Evolutionary conservation across 306 rosid genomes (phyloP).

Genomic region (Senna tora): DNA sequence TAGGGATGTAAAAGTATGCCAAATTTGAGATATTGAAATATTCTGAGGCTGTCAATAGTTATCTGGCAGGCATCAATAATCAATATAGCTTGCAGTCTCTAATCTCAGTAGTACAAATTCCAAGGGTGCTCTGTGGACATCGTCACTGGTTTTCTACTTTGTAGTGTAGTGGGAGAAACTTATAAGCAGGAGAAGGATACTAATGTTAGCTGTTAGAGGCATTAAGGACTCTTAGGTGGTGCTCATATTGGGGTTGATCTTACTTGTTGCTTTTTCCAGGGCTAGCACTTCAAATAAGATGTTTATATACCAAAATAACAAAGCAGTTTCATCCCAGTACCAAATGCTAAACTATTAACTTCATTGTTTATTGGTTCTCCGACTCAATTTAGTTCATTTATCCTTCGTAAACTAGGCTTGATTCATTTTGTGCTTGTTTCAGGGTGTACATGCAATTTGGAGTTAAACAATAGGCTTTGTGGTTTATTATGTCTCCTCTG

Average conservation of each 20-base stretch:
- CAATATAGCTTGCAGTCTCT: neutral
- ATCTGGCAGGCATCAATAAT: neutral
- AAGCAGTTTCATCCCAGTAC: neutral
- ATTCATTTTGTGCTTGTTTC: slow-evolving; percentile 3
- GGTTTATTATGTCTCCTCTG: neutral
- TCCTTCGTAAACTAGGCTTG: slow-evolving; percentile 1
- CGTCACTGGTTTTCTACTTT: neutral
- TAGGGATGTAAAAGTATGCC: neutral
- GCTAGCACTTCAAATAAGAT: slow-evolving; percentile 2
- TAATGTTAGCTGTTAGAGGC: neutral
- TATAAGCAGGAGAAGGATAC: neutral
- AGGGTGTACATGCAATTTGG: neutral
- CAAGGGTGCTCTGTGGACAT: neutral
- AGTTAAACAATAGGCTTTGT: neutral
- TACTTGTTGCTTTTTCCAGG: neutral
- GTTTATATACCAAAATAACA: slow-evolving; percentile 2
- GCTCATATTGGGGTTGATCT: neutral
- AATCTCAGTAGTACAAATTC: slow-evolving; percentile 1
- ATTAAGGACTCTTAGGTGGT: neutral
- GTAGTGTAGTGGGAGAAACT: neutral
- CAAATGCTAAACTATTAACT: neutral
- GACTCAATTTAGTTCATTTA: slow-evolving; percentile 1
- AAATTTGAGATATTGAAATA: neutral
- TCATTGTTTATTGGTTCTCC: slow-evolving; percentile 2
- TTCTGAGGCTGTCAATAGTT: neutral